Conservation (phyloP, 2,329 filamentous ascomycete species). For the Hymenoscyphus fraxineus region DNA sequence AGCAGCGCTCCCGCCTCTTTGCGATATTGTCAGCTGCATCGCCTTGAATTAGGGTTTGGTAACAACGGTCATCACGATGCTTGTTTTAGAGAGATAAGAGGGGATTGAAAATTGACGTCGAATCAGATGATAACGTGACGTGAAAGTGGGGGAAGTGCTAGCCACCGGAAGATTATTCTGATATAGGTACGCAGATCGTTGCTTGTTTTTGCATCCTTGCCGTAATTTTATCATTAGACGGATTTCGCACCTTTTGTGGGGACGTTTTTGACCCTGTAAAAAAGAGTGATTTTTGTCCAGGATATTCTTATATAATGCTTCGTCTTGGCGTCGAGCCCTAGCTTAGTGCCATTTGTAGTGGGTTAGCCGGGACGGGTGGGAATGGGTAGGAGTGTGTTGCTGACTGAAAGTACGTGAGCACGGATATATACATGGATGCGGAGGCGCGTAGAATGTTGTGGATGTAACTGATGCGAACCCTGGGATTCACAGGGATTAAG, state of each 20-base stretch:
- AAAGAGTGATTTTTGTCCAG: too few relatives aligned
- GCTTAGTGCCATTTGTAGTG: too few relatives aligned
- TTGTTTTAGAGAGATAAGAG: not conserved
- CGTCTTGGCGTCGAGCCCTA: too few relatives aligned
- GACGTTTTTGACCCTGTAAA: too few relatives aligned
- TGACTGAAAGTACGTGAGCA: not conserved
- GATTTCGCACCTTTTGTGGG: too few relatives aligned
- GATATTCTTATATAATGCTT: too few relatives aligned
- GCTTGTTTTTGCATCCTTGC: not conserved
- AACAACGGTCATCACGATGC: not conserved
- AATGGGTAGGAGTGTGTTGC: not conserved
- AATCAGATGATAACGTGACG: not conserved
- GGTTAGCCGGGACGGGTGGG: too few relatives aligned
- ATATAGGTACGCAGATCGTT: not conserved
- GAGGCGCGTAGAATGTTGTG: too few relatives aligned
- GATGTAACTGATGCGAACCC: too few relatives aligned
- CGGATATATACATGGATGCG: not conserved
- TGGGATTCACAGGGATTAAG: not conserved
- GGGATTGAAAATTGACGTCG: not conserved
- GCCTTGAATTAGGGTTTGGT: not conserved
- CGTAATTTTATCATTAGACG: not conserved
- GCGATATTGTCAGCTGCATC: not conserved
- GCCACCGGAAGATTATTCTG: not conserved
- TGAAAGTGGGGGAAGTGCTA: not conserved
- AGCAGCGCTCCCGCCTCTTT: not conserved